Evolutionary conservation across 805 yeast species (phyloP).

Genomic region (Saccharomycodes ludwigii): DNA sequence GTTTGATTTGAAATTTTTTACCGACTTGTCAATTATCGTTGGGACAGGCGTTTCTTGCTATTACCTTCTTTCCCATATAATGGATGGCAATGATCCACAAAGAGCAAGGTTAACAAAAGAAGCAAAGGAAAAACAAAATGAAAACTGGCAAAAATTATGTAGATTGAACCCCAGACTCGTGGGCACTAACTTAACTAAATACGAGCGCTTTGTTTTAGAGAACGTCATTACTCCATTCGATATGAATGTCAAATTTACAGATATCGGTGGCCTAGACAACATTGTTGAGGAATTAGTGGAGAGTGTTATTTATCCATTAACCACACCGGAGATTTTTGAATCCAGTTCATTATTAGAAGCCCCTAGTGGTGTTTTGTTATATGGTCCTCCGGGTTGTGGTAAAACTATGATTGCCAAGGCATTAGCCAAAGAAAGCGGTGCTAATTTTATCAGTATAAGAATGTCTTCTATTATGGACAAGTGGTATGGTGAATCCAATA

Average conservation of each 20-base stretch:
- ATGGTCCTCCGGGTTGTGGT: constrained; percentile 98
- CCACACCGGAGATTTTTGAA: constrained; percentile 53
- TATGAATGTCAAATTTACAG: constrained; percentile 59
- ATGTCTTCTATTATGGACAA: constrained; percentile 94
- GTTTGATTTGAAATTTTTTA: constrained; percentile 26
- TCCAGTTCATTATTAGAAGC: constrained; percentile 71
- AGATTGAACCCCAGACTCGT: constrained; percentile 45
- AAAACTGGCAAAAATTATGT: constrained; percentile 45
- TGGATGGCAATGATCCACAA: constrained; percentile 32
- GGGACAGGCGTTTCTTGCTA: constrained; percentile 65
- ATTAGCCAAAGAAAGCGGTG: constrained; percentile 81
- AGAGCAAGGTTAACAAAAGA: constrained; percentile 39
- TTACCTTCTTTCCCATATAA: constrained; percentile 38
- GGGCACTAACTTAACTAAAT: constrained; percentile 38
- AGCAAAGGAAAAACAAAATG: constrained; percentile 46
- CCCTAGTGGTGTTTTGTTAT: constrained; percentile 85
- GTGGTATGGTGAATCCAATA: constrained; percentile 95
- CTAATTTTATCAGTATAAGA: constrained; percentile 79
- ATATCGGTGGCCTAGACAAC: constrained; percentile 79
- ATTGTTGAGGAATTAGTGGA: constrained; percentile 81
- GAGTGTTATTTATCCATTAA: constrained; percentile 73
- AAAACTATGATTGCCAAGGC: constrained; percentile 97
- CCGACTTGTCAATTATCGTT: constrained; percentile 37
- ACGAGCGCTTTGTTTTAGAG: constrained; percentile 68
- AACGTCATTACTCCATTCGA: constrained; percentile 79